phyloP scores from a whole-genome alignment of 106 monocot species.

The Phalaenopsis aphrodite region DNA sequence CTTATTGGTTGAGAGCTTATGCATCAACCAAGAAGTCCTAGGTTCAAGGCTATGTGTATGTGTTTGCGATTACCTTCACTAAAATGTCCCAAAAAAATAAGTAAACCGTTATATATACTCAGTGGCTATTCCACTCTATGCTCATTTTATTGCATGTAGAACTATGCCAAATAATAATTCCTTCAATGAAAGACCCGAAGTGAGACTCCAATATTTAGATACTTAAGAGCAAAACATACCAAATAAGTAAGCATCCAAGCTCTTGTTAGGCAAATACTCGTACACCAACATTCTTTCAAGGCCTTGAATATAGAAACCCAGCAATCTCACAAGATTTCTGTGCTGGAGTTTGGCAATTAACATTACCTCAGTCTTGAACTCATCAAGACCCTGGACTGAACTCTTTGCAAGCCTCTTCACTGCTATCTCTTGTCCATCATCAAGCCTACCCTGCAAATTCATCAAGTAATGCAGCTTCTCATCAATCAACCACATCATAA shows the following conservation, averaged over 20 bases:
- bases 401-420: slow-evolving; percentile 25
- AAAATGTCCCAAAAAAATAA: no score
- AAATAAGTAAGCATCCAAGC: slow-evolving; percentile 30
- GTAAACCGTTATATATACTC: no score
- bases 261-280: slow-evolving; percentile 34
- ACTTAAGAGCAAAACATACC: background rate
- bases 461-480: background rate
- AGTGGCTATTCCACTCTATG: no score
- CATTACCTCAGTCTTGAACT: slow-evolving; percentile 24
- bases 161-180: no score
- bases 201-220: background rate
- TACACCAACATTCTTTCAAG: slow-evolving; percentile 29
- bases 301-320: slow-evolving; percentile 28
- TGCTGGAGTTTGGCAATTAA: slow-evolving; percentile 33
- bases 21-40: no score
- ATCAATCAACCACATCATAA: no score
- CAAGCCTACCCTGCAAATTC: slow-evolving; percentile 14
- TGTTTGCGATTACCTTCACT: no score
- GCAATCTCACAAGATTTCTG: slow-evolving; percentile 22
- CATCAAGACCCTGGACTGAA: slow-evolving; percentile 25
- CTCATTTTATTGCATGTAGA: no score
- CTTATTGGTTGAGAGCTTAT: no score
- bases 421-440: slow-evolving; percentile 23
- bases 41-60: no score
- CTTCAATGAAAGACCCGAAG: no score